phyloP scores from a whole-genome alignment of 129 eudicot species.

The Rutidosis leptorrhynchoides region DNA sequence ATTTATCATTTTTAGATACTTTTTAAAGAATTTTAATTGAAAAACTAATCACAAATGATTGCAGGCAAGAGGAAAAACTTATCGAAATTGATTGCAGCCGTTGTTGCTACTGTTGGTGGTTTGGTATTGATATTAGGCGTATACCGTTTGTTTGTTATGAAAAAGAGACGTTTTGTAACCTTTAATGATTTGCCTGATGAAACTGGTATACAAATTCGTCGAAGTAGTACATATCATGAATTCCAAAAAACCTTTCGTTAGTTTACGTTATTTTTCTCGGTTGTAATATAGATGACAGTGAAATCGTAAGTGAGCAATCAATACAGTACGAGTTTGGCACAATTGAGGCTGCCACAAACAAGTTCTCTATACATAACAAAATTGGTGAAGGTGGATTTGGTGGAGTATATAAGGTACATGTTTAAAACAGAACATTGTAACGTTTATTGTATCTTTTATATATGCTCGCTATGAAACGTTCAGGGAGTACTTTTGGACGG shows the following conservation, averaged over 20 bases:
- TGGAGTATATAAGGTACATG: slow-evolving; percentile 34
- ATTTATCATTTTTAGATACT: background rate
- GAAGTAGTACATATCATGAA: no score
- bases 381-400: slow-evolving; percentile 52
- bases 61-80: slow-evolving; percentile 11
- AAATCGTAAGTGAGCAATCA: slow-evolving; percentile 24
- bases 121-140: background rate
- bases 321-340: slow-evolving; percentile 28
- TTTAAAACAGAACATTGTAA: background rate
- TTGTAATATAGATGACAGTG: slow-evolving; percentile 16
- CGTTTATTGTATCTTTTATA: background rate
- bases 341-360: slow-evolving; percentile 31
- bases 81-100: slow-evolving; percentile 1
- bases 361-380: slow-evolving; percentile 31
- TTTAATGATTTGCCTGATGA: background rate
- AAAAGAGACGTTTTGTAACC: background rate
- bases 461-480: no score
- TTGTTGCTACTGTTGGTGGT: slow-evolving; percentile 8
- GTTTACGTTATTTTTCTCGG: background rate
- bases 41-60: background rate
- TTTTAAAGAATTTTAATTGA: no score
- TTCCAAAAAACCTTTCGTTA: background rate
- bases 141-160: background rate
- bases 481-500: slow-evolving; percentile 24
- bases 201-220: slow-evolving; percentile 16